Evolutionary conservation across 129 eudicot genomes (phyloP).

Genomic region (Pittosporum tobira): DNA sequence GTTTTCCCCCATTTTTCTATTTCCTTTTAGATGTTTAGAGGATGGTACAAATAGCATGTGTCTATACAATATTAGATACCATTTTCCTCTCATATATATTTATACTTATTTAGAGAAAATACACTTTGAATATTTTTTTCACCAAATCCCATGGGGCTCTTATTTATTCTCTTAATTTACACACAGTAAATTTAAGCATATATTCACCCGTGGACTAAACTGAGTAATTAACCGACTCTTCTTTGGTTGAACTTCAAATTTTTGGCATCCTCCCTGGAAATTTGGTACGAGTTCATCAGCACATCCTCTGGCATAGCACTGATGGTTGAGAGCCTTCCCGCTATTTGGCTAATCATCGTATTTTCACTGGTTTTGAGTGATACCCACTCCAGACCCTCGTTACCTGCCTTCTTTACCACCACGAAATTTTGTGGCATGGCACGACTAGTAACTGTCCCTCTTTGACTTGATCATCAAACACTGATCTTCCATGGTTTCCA

Average conservation of each 20-base stretch:
- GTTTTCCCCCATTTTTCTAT: no score
- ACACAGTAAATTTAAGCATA: no score
- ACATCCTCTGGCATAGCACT: constrained; percentile 49
- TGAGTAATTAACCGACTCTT: no score
- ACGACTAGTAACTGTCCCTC: constrained; percentile 52
- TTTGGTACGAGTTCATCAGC: constrained; percentile 32
- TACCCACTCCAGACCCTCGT: constrained; percentile 60
- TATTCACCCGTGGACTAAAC: no score
- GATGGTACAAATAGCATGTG: no score
- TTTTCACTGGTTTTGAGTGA: constrained; percentile 54
- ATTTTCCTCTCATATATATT: no score
- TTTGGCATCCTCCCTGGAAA: constrained; percentile 48
- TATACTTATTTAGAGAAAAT: no score
- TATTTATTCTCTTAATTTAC: no score
- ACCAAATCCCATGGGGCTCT: no score
- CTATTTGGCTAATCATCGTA: constrained; percentile 32
- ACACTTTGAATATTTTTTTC: no score
- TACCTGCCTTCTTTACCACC: constrained; percentile 45
- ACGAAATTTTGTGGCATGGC: constrained; percentile 72
- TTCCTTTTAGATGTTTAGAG: no score
- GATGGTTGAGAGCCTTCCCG: constrained; percentile 48
- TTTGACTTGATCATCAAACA: constrained; percentile 39
- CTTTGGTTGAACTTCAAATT: constrained; percentile 38
- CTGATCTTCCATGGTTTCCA: constrained; percentile 30
- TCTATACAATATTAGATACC: no score